These are phyloP conservation scores for Suillus decipiens DNA, from an alignment of 768 basidiomycete species.

Conservation along the genomic window DNA sequence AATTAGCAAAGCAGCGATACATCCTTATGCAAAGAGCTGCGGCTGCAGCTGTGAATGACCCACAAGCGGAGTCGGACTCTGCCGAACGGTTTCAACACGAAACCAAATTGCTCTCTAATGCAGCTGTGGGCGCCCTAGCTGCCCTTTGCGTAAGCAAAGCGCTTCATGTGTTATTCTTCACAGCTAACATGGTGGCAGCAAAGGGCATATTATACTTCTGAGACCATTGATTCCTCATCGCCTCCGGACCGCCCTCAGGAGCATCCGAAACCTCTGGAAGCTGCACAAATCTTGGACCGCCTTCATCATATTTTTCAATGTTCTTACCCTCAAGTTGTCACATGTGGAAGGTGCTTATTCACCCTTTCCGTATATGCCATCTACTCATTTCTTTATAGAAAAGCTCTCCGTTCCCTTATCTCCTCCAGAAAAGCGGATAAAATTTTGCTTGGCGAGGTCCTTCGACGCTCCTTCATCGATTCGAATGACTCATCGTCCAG, in stretches of 20 bases:
- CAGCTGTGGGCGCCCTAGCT: slow-evolving; percentile 86
- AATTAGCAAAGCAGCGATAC: slow-evolving; percentile 68
- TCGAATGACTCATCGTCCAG: slow-evolving; percentile 54
- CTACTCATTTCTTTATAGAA: slow-evolving; percentile 46
- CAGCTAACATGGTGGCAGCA: slow-evolving; percentile 45
- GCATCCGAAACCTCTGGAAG: slow-evolving; percentile 53
- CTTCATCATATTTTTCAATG: slow-evolving; percentile 70
- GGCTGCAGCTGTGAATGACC: slow-evolving; percentile 53
- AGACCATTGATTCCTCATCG: slow-evolving; percentile 52
- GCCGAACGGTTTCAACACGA: slow-evolving; percentile 69
- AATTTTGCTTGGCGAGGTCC: slow-evolving; percentile 60
- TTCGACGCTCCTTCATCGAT: slow-evolving; percentile 70
- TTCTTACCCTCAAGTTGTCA: slow-evolving; percentile 42
- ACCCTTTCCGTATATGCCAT: slow-evolving; percentile 16
- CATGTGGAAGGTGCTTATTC: slow-evolving; percentile 27
- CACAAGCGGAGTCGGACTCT: slow-evolving; percentile 51
- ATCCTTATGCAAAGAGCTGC: slow-evolving; percentile 71
- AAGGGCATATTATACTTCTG: slow-evolving; percentile 74
- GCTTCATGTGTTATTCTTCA: slow-evolving; percentile 1
- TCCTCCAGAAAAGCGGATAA: slow-evolving; percentile 54
- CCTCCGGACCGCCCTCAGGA: slow-evolving; percentile 64
- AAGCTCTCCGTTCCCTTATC: slow-evolving; percentile 72
- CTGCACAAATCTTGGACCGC: slow-evolving; percentile 58
- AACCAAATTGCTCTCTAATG: slow-evolving; percentile 70
- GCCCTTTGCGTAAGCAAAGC: slow-evolving; percentile 74